Conservation (phyloP, 2,329 filamentous ascomycete species). For the Cyphellophora attinorum region DNA sequence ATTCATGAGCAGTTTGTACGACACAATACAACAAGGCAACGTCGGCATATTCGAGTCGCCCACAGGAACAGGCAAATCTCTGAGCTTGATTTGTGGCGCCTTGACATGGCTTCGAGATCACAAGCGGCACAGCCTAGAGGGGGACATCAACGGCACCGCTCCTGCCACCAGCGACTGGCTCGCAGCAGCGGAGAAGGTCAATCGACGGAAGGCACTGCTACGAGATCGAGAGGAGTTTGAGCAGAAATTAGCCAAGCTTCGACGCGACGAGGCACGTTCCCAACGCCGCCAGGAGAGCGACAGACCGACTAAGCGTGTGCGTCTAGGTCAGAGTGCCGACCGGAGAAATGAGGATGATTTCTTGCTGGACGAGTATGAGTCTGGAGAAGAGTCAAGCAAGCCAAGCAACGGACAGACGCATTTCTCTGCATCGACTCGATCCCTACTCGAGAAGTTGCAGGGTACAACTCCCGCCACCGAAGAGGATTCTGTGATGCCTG, state of each 20-base stretch:
- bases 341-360: slow-evolving; percentile 56
- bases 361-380: slow-evolving; percentile 65
- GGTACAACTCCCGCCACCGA: slow-evolving; percentile 33
- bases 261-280: slow-evolving; percentile 9
- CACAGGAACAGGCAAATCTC: slow-evolving; percentile 86
- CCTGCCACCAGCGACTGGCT: slow-evolving; percentile 79
- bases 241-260: slow-evolving; percentile 31
- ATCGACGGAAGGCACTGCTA: slow-evolving; percentile 58
- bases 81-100: slow-evolving; percentile 81
- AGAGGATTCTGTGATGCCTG: slow-evolving; percentile 38
- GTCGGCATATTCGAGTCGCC: slow-evolving; percentile 86
- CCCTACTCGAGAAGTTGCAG: slow-evolving; percentile 60
- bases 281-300: slow-evolving; percentile 4
- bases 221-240: slow-evolving; percentile 65
- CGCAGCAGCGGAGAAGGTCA: slow-evolving; percentile 61
- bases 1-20: slow-evolving; percentile 78
- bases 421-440: slow-evolving; percentile 65
- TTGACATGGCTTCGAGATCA: slow-evolving; percentile 84
- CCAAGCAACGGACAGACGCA: slow-evolving; percentile 30
- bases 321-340: background rate
- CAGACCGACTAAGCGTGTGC: slow-evolving; percentile 6
- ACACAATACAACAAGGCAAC: slow-evolving; percentile 67
- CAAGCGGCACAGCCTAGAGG: slow-evolving; percentile 42
- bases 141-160: slow-evolving; percentile 21
- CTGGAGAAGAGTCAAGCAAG: slow-evolving; percentile 40